Evolutionary conservation across 2,329 filamentous ascomycete species (phyloP).

Genomic region (Fusarium guadeloupense): DNA sequence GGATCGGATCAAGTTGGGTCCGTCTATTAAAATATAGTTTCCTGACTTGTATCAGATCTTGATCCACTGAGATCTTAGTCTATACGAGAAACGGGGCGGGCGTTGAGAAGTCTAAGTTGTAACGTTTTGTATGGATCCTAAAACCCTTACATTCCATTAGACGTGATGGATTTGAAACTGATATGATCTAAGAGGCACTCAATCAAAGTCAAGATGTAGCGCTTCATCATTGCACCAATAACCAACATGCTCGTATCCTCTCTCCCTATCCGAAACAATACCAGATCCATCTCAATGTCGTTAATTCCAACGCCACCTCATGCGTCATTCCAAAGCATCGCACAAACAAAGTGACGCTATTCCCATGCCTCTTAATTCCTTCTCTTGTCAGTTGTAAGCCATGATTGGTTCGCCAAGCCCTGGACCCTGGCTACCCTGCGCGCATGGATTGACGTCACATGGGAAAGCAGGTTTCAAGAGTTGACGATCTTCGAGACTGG

Average conservation of each 20-base stretch:
- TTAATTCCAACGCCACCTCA: background rate
- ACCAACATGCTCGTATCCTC: background rate
- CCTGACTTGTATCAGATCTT: background rate
- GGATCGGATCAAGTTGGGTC: constrained; percentile 9
- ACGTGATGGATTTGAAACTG: background rate
- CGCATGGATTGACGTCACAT: constrained; percentile 30
- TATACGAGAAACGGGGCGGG: background rate
- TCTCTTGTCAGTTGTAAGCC: background rate
- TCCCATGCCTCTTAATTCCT: background rate
- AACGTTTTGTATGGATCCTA: background rate
- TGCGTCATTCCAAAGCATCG: constrained; percentile 14
- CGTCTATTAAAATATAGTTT: background rate
- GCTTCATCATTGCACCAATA: constrained; percentile 4
- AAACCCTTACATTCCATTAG: background rate
- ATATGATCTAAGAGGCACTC: constrained; percentile 3
- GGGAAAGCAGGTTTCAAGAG: constrained; percentile 32
- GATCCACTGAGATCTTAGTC: constrained; percentile 10
- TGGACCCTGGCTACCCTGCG: constrained; percentile 18
- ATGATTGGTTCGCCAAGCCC: constrained; percentile 20
- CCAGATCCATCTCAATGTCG: constrained; percentile 1
- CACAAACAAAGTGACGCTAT: constrained; percentile 9
- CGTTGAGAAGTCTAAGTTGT: background rate
- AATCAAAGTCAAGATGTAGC: background rate
- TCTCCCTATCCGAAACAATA: background rate
- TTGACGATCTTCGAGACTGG: constrained; percentile 8